Evolutionary conservation across 2,329 filamentous ascomycete species (phyloP), one percentile per base, ranked within the genome.

Genomic region (Celoporthe dispersa): DNA sequence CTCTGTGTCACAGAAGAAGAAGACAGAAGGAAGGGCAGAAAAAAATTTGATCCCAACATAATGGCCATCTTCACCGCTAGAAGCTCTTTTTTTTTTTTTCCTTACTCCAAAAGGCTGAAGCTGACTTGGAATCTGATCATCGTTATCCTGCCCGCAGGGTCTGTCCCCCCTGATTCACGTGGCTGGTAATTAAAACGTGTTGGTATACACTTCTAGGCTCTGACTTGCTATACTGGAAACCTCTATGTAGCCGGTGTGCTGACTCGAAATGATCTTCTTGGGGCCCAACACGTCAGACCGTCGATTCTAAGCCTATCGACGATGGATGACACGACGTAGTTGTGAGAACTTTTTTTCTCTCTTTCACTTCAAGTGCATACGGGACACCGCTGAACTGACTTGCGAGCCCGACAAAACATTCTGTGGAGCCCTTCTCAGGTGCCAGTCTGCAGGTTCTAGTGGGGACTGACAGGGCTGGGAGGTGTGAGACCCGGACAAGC

Each of bases 161-260:
- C 8, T 91, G 91, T 9, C 6, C 73, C 89, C 89, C 0, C 73
- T 89, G 67, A 86, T 90, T 72, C 91, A 90, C 75, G 82, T 90
- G 41, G 69, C 90, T 31, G 88, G 88, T 76, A 48, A 16, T n/a
- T n/a, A 22, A 48, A n/a, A n/a, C 84, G 88, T 66, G 87, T 91
- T 77, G 83, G 84, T 60, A 81, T 82, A 48, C 22, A 59, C 88
- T 90, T 83, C 81, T 84, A 0, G 84, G 85, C 2, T 75, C 79
- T n/a, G 59, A 78, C 0, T 80, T 87, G 22, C 81, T 85, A 0
- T 77, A 84, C 1, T 74, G 75, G 0, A 88, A 85, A 57, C 74
- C 87, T 86, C 76, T 83, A 82, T 75, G 76, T 83, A 2, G 84
- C 86, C 0, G 87, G 86, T 2, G 81, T 82, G 0, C 81, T 89